A percentile compares a stretch with the other conserved stretches of the same genome.
Conservation (phyloP, 345 rosid genomes). For the Citrus sinensis region DVS_A1.0 CM039169.1:4102501-4103000, state of each 20-base stretch:
- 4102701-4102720: conserved; percentile 90
- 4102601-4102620: conserved; percentile 98
- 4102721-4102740: conserved; percentile 77
- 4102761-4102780: conserved; percentile 65
- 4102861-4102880: conserved; percentile 82
- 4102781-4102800: conserved; percentile 43
- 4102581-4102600: conserved; percentile 60
- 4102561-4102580: conserved; percentile 67
- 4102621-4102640: conserved; percentile 92
- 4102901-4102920: conserved; percentile 36
- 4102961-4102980: neutral
- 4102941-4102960: neutral
- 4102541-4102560: conserved; percentile 51
- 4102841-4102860: conserved; percentile 75
- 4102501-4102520: conserved; percentile 88
- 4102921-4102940: neutral
- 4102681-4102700: conserved; percentile 92
- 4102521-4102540: conserved; percentile 54
- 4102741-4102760: conserved; percentile 65
- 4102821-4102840: conserved; percentile 93
- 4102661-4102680: conserved; percentile 89
- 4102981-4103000: neutral
- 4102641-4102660: conserved; percentile 97
- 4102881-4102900: conserved; percentile 84
- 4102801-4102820: conserved; percentile 54